Conservation (phyloP, 192 early-diverging fungal genomes). For the Umbelopsis isabellina region DNA sequence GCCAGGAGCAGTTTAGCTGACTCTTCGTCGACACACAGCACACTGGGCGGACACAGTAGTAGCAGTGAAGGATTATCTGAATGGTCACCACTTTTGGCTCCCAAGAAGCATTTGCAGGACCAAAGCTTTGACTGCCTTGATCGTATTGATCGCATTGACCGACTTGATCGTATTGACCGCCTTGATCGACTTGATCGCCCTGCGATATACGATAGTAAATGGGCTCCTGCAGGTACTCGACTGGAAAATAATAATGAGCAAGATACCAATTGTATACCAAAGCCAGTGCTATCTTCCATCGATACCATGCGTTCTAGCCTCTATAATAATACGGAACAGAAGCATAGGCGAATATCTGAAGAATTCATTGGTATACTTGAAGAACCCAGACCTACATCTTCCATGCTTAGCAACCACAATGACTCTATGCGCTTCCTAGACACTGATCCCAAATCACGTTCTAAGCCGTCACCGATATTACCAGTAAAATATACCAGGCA, state of each 20-base stretch:
- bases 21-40: neutral
- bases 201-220: conserved; percentile 1
- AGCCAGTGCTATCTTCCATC: neutral
- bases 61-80: conserved; percentile 9
- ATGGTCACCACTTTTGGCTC: conserved; percentile 8
- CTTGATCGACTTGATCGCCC: neutral
- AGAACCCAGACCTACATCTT: neutral
- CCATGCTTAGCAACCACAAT: neutral
- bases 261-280: neutral
- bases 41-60: conserved; percentile 7
- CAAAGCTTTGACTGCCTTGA: neutral
- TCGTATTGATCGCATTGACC: too few relatives aligned
- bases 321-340: conserved; percentile 1
- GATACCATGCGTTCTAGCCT: conserved; percentile 4
- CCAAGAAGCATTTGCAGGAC: neutral
- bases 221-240: conserved; percentile 1
- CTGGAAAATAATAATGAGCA: neutral
- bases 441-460: neutral
- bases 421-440: neutral
- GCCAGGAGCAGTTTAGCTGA: conserved; percentile 15
- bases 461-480: neutral
- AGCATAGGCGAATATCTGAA: neutral
- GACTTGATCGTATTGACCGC: too few relatives aligned
- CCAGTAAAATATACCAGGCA: conserved; percentile 2
- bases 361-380: neutral